Evolutionary conservation across 495 filamentous ascomycete genomes (phyloP).

Genomic region (Lasiosphaeria hispida): DNA sequence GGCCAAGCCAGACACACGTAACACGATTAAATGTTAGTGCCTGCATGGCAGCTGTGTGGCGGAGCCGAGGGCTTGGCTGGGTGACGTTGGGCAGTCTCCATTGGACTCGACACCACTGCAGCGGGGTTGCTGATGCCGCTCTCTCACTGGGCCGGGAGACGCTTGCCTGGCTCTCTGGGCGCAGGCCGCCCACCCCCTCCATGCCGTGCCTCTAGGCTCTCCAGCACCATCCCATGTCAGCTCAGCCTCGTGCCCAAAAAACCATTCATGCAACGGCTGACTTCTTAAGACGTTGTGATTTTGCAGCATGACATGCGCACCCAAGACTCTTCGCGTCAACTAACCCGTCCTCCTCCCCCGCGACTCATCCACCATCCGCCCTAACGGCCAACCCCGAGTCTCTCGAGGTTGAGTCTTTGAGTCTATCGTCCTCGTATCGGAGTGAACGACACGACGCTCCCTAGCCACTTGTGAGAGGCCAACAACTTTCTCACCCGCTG

Average conservation of each 20-base stretch:
- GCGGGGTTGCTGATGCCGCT: no score
- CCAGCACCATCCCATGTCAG: background rate
- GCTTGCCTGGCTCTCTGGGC: background rate
- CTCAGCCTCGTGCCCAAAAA: constrained; percentile 16
- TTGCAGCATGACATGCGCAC: constrained; percentile 5
- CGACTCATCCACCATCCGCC: background rate
- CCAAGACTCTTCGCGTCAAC: background rate
- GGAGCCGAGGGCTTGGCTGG: no score
- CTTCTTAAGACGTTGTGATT: background rate
- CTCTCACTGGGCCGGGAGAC: background rate
- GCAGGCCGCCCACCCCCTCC: background rate
- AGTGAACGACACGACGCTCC: no score
- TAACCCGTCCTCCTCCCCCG: background rate
- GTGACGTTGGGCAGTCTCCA: no score
- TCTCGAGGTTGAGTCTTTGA: no score
- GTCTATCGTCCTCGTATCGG: no score
- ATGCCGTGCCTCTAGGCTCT: background rate
- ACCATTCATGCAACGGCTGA: background rate
- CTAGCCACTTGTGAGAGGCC: no score
- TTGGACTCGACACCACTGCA: no score
- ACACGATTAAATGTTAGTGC: no score
- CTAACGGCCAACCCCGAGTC: background rate
- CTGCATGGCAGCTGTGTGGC: no score
- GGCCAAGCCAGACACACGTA: no score
- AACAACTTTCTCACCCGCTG: no score